Percentiles rank a stretch among this genome's conserved stretches.
Conservation (phyloP, 2,329 filamentous ascomycete species). For the Metarhizium album region DNA sequence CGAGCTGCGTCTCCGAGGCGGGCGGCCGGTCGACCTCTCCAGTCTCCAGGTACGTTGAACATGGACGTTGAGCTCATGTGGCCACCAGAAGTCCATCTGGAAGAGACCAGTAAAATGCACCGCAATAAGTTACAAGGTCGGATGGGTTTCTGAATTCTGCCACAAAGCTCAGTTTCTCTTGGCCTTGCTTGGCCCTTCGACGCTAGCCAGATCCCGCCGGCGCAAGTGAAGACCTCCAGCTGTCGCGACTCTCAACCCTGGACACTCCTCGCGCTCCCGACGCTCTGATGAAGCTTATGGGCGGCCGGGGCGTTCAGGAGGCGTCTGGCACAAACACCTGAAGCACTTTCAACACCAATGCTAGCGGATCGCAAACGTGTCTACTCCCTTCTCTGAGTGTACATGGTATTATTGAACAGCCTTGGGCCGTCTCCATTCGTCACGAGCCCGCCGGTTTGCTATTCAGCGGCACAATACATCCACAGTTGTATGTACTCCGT, state of each 20-base stretch:
- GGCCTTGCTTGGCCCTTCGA: too few species aligned
- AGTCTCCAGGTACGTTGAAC: background rate
- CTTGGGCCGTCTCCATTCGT: background rate
- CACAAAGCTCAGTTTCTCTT: background rate
- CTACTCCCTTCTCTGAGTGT: background rate
- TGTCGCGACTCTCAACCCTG: too few species aligned
- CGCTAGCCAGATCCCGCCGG: too few species aligned
- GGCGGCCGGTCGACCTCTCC: too few species aligned
- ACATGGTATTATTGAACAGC: background rate
- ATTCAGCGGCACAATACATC: background rate
- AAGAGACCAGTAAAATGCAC: too few species aligned
- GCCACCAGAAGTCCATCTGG: constrained; percentile 1
- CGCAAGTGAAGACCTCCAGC: too few species aligned
- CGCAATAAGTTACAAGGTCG: too few species aligned
- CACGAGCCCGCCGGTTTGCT: background rate
- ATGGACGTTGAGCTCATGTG: background rate
- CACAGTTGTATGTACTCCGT: background rate
- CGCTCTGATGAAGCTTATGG: background rate
- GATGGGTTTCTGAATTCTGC: too few species aligned
- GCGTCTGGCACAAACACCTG: constrained; percentile 3
- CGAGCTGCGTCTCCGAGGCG: too few species aligned
- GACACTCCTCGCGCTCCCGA: too few species aligned
- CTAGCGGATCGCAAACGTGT: background rate
- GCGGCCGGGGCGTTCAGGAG: constrained; percentile 4
- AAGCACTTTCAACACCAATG: background rate